Evolutionary conservation across 176 grass and related monocot genomes (phyloP).

Genomic region (Triticum monococcum): DNA sequence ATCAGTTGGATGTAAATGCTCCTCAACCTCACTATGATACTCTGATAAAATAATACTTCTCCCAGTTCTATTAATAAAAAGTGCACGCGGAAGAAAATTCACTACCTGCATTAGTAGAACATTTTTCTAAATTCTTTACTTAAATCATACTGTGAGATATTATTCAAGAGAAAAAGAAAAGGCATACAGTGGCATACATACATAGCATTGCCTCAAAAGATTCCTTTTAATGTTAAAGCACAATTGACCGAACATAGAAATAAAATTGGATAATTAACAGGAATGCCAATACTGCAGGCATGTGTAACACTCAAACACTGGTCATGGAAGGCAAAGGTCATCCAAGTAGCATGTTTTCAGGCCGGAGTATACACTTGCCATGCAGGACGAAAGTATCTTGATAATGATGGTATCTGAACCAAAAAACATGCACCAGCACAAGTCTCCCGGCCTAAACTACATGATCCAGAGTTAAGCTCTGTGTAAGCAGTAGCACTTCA

Average conservation of each 20-base stretch:
- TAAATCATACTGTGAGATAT: background rate
- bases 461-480: too few relatives aligned
- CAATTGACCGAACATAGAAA: slow-evolving; percentile 3
- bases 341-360: too few relatives aligned
- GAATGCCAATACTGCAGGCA: background rate
- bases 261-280: background rate
- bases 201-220: background rate
- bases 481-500: too few relatives aligned
- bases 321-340: too few relatives aligned
- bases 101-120: slow-evolving; percentile 59
- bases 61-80: slow-evolving; percentile 87
- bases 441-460: too few relatives aligned
- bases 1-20: slow-evolving; percentile 66
- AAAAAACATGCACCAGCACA: too few relatives aligned
- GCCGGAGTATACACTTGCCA: too few relatives aligned
- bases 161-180: background rate
- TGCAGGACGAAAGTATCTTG: too few relatives aligned
- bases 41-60: slow-evolving; percentile 69
- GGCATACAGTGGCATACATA: slow-evolving; percentile 3
- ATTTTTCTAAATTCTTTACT: slow-evolving; percentile 18
- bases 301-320: background rate
- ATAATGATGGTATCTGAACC: too few relatives aligned
- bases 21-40: slow-evolving; percentile 57
- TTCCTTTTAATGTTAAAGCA: background rate
- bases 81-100: slow-evolving; percentile 68